These are phyloP conservation scores for Debaryomycetaceae sp. DNA, from an alignment of 1,139 yeast species.

Conservation along the genomic window DNA sequence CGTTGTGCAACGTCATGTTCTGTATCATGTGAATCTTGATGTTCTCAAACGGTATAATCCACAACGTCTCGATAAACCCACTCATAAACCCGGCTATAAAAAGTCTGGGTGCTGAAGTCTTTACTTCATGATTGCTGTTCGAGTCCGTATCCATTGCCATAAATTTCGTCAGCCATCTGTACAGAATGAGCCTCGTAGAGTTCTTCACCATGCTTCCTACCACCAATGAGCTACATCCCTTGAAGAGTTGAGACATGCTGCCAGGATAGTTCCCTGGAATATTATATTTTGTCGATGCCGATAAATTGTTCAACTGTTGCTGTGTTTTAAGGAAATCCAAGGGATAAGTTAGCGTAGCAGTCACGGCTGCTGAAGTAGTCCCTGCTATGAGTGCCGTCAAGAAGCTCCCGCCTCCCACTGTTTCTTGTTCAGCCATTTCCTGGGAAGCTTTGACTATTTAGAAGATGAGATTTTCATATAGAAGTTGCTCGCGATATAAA, in stretches of 20 bases:
- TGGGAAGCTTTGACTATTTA: neutral
- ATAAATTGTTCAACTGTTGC: conserved; percentile 54
- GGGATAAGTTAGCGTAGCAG: conserved; percentile 76
- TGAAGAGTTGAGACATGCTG: conserved; percentile 47
- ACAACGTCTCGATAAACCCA: conserved; percentile 74
- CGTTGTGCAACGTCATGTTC: conserved; percentile 43
- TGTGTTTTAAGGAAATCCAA: conserved; percentile 80
- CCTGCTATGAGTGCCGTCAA: conserved; percentile 74
- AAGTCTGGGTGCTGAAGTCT: conserved; percentile 66
- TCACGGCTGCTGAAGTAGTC: conserved; percentile 67
- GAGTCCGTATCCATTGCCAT: conserved; percentile 55
- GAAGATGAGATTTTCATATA: neutral
- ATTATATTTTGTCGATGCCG: conserved; percentile 35
- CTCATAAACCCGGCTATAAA: conserved; percentile 86
- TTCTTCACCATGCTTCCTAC: conserved; percentile 74
- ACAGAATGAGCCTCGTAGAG: conserved; percentile 66
- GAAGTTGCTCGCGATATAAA: conserved; percentile 4
- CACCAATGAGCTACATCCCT: conserved; percentile 80
- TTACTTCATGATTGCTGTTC: conserved; percentile 26
- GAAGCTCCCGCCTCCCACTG: conserved; percentile 26
- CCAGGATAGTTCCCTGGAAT: conserved; percentile 40
- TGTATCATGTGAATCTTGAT: conserved; percentile 86
- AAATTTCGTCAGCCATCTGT: conserved; percentile 73
- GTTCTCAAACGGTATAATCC: conserved; percentile 90
- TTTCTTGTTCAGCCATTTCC: neutral